A percentile compares a stretch with the other conserved stretches of the same genome.
These are phyloP conservation scores for Catunica adiposa DNA, from an alignment of 2,329 filamentous ascomycete species.

Conservation along the genomic window DNA sequence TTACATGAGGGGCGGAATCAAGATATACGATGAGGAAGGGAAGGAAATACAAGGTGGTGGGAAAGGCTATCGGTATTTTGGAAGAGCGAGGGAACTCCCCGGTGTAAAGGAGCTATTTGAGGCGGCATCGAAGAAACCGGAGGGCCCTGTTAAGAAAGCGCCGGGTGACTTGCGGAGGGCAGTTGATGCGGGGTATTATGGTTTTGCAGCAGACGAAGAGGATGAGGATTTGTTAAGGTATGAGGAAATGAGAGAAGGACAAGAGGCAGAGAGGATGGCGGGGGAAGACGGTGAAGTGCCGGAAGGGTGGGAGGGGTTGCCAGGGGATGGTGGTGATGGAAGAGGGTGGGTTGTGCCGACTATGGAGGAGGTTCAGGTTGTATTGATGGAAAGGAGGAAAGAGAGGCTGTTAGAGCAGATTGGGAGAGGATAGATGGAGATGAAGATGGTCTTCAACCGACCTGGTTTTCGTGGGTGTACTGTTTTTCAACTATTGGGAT, in stretches of 20 bases:
- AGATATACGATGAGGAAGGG: slow-evolving; percentile 58
- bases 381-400: slow-evolving; percentile 73
- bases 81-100: slow-evolving; percentile 71
- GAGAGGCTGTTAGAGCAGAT: slow-evolving; percentile 74
- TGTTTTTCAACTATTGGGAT: background rate
- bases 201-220: slow-evolving; percentile 85
- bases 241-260: slow-evolving; percentile 67
- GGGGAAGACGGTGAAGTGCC: slow-evolving; percentile 23
- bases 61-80: slow-evolving; percentile 90
- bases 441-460: background rate
- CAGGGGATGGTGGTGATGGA: slow-evolving; percentile 75
- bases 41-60: slow-evolving; percentile 57
- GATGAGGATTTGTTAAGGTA: slow-evolving; percentile 66
- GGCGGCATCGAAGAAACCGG: slow-evolving; percentile 43
- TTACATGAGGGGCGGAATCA: slow-evolving; percentile 65
- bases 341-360: slow-evolving; percentile 69
- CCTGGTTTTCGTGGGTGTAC: background rate
- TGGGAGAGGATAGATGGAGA: slow-evolving; percentile 17
- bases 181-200: slow-evolving; percentile 91
- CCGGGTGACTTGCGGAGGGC: slow-evolving; percentile 51
- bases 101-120: slow-evolving; percentile 96
- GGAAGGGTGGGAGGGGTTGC: slow-evolving; percentile 65
- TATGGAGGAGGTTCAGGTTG: slow-evolving; percentile 82
- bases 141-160: slow-evolving; percentile 42
- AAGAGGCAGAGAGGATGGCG: slow-evolving; percentile 55